Percentiles rank a stretch among this genome's conserved stretches.
These are phyloP conservation scores for Abrus pulchellus DNA, from an alignment of 306 rosid genomes.

Conservation along the genomic window DNA sequence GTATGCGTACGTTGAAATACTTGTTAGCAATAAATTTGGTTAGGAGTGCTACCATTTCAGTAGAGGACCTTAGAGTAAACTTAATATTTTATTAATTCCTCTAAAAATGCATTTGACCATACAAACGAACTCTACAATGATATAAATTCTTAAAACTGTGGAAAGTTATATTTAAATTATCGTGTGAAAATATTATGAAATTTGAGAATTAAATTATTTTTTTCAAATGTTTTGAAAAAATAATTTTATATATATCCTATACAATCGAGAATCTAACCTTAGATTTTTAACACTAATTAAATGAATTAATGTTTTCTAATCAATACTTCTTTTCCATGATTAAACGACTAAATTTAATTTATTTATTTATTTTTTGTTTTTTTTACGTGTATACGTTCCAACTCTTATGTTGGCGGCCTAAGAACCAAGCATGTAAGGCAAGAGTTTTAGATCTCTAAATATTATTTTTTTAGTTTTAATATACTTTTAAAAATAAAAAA, in stretches of 20 bases:
- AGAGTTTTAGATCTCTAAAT: no score
- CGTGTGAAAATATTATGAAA: neutral
- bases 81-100: neutral
- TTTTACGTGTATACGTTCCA: no score
- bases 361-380: no score
- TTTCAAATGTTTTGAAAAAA: neutral
- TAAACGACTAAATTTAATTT: no score
- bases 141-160: neutral
- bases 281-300: neutral
- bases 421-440: no score
- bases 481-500: no score
- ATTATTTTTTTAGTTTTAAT: no score
- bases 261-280: neutral
- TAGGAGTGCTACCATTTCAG: neutral
- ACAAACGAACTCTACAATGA: neutral
- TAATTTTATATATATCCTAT: neutral
- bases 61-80: neutral
- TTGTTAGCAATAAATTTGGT: neutral
- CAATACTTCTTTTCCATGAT: neutral
- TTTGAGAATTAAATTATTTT: neutral
- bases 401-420: no score
- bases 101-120: neutral
- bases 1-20: constrained; percentile 43
- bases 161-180: neutral
- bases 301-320: neutral